Base-by-base conservation (phyloP, 768 basidiomycete species). In the Lyophyllum atratum region DNA sequence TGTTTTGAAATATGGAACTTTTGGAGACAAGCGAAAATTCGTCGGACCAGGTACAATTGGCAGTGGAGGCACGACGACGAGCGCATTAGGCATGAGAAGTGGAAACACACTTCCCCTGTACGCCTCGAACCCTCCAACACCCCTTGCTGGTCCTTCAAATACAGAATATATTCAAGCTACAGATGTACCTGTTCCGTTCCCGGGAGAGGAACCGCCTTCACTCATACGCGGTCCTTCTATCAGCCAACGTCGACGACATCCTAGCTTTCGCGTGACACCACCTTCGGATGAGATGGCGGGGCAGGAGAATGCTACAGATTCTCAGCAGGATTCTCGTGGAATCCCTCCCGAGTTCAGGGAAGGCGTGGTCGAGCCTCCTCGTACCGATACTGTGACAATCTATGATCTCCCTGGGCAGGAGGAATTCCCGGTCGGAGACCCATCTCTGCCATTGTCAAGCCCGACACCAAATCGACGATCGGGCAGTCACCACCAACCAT, bases 91-190 rank as follows among this genome's bases (percentile, higher is more conserved):
- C 2, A 66, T 70, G 47, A 72, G 70, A 22, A 68, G 69, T 24
- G 70, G 69, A 5, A 75, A 68, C 26, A 72, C 70, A 17, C 67
- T 70, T 47, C 71, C 70, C n/a, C 58, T 68, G 52, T 77, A 77
- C 40, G 69, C 66, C 14, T 73, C 74, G 4, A 75, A 74, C 55
- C 76, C 75, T 21, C 68, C 74, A 17, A 74, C 74, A 2, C 69
- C 69, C n/a, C 54, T 68, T 24, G 65, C 64, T 8, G 70, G 72
- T 26, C 73, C 72, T 11, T 70, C 73, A 2, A 70, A 69, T 33
- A 66, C 70, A 22, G 68, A 70, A 45, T 74, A 74, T 52, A 68
- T 71, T 7, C 69, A 73, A 47, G 63, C 70, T 29, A 52, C 69
- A 43, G 68, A 69, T 43, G 75, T 74, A 67, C 73, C 72, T 53